A percentile compares a stretch with the other conserved stretches of the same genome.
Evolutionary conservation across 129 eudicot species (phyloP).

Genomic region (Arctium minus): DNA sequence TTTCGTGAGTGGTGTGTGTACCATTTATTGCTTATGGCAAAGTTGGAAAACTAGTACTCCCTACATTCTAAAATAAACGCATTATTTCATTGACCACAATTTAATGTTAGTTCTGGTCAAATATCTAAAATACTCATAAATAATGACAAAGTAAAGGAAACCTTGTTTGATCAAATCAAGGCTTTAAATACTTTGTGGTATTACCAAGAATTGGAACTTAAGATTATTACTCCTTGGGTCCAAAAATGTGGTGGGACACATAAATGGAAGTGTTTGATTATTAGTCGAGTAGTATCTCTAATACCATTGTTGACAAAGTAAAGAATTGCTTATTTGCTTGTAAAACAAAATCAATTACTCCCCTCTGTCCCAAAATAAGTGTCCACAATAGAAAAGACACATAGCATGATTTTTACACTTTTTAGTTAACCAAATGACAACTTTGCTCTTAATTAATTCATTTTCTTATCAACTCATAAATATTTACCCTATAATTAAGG

Average conservation of each 20-base stretch:
- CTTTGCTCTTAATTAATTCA: not conserved
- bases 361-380: no score
- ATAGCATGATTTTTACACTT: not conserved
- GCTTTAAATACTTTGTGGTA: not conserved
- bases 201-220: no score
- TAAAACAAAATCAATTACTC: no score
- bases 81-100: not conserved
- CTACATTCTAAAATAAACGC: not conserved
- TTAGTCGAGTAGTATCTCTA: no score
- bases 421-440: not conserved
- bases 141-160: not conserved
- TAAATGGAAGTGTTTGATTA: no score
- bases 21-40: not conserved
- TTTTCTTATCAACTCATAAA: not conserved
- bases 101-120: not conserved
- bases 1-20: not conserved
- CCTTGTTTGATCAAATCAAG: not conserved
- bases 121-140: not conserved
- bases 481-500: no score
- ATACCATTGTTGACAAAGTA: not conserved
- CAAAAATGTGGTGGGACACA: no score
- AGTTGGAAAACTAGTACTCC: not conserved
- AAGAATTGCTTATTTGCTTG: not conserved
- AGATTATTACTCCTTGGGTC: no score
- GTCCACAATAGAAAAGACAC: no score